Evolutionary conservation across 1,284 basidiomycete species (phyloP).

Genomic region (Ustilago vetiveriae): DNA sequence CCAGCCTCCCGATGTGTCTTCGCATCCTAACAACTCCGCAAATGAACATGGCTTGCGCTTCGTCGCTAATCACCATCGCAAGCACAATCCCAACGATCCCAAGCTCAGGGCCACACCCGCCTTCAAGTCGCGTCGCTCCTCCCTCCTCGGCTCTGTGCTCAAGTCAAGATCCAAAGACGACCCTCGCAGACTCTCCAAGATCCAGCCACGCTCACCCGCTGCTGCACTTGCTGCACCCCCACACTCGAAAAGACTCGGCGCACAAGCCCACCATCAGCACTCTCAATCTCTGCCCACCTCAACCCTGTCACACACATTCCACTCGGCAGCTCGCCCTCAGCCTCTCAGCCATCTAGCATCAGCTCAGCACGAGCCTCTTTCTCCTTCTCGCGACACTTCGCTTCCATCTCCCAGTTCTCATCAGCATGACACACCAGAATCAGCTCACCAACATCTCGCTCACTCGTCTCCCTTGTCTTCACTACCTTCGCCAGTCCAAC

Average conservation of each 20-base stretch:
- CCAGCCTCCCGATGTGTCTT: too few relatives aligned
- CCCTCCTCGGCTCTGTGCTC: constrained; percentile 34
- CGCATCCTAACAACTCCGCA: too few relatives aligned
- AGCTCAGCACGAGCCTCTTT: background rate
- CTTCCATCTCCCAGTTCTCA: background rate
- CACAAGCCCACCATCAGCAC: constrained; percentile 8
- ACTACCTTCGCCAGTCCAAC: constrained; percentile 11
- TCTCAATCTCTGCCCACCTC: constrained; percentile 7
- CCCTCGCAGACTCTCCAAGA: constrained; percentile 2
- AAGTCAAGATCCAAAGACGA: constrained; percentile 21
- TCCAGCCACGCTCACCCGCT: background rate
- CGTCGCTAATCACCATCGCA: constrained; percentile 45
- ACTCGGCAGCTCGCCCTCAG: background rate
- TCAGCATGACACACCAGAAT: background rate
- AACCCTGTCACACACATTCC: background rate
- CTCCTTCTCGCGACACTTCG: too few relatives aligned
- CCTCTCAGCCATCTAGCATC: background rate
- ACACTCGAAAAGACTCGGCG: constrained; percentile 1
- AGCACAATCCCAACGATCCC: constrained; percentile 42
- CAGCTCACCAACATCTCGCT: background rate
- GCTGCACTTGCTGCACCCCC: background rate
- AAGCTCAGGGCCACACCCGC: constrained; percentile 32
- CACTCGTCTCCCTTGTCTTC: constrained; percentile 9
- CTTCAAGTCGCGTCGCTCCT: constrained; percentile 36
- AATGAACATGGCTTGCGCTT: constrained; percentile 15